These are phyloP conservation scores for Suillus brevipes DNA, from an alignment of 768 basidiomycete species.

Conservation along the genomic window DNA sequence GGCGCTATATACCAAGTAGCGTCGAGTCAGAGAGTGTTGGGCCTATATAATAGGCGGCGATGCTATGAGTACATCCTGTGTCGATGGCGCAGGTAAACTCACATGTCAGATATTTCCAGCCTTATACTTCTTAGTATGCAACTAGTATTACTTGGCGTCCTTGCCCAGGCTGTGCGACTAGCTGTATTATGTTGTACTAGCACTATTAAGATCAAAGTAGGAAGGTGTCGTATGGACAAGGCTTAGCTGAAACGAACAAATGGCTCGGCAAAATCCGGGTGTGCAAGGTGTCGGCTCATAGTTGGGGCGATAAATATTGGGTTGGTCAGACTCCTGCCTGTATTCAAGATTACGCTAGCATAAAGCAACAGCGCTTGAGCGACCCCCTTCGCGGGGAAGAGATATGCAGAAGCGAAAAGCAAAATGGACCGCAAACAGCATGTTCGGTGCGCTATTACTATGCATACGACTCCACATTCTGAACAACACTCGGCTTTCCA, in stretches of 20 bases:
- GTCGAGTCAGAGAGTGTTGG: not conserved
- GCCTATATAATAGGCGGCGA: not conserved
- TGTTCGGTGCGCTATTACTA: conserved; percentile 61
- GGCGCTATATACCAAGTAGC: not conserved
- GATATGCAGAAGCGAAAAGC: conserved; percentile 60
- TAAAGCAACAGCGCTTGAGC: conserved; percentile 6
- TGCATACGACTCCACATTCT: conserved; percentile 6
- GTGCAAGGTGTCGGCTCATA: not conserved
- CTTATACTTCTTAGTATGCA: not conserved
- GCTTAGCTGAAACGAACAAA: not conserved
- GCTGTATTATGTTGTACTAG: not conserved
- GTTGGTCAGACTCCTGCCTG: conserved; percentile 1
- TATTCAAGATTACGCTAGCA: not conserved
- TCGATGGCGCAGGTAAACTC: not conserved
- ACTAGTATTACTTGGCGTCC: not conserved
- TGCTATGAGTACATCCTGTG: not conserved
- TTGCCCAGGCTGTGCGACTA: not conserved
- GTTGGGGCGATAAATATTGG: not conserved
- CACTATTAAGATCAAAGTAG: not conserved
- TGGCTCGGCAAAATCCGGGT: conserved; percentile 10
- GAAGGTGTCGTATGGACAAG: not conserved
- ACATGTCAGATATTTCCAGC: not conserved
- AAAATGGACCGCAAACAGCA: conserved; percentile 76
- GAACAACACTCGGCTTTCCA: not conserved
- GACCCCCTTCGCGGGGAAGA: conserved; percentile 59